These are phyloP conservation scores for Diaporthe helianthi DNA, from an alignment of 2,329 filamentous ascomycete genomes.

Conservation along the genomic window DNA sequence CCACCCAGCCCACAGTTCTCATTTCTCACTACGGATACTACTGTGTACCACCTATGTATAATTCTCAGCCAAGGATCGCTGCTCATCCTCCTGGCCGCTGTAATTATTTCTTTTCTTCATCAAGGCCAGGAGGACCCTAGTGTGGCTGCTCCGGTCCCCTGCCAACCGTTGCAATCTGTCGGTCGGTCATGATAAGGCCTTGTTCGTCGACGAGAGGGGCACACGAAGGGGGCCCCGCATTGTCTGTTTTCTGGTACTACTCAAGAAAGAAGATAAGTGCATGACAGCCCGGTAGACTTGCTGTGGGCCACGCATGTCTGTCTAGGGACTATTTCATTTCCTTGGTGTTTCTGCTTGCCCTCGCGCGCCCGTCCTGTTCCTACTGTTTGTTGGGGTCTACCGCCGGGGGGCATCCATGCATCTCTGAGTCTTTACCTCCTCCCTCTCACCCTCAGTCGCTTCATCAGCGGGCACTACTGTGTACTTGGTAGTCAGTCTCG, in stretches of 20 bases:
- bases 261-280: constrained; percentile 24
- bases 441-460: neutral
- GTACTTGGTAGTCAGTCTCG: no score
- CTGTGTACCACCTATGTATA: neutral
- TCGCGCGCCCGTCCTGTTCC: constrained; percentile 15
- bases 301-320: constrained; percentile 10
- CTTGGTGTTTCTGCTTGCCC: constrained; percentile 21
- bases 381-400: constrained; percentile 19
- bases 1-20: constrained; percentile 17
- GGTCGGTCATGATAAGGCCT: constrained; percentile 9
- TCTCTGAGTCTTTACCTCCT: constrained; percentile 6
- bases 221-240: neutral
- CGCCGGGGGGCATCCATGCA: constrained; percentile 30
- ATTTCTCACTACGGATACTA: neutral
- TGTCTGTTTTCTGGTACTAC: neutral
- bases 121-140: constrained; percentile 23
- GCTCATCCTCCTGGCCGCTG: constrained; percentile 26
- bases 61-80: constrained; percentile 15
- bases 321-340: constrained; percentile 23
- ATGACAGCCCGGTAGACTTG: constrained; percentile 19
- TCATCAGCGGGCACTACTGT: constrained; percentile 16
- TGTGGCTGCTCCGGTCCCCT: constrained; percentile 20
- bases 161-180: constrained; percentile 25
- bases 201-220: neutral
- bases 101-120: neutral